Conservation (phyloP, 1,139 yeast genomes). For the Yamadazyma membranifaciens region DNA sequence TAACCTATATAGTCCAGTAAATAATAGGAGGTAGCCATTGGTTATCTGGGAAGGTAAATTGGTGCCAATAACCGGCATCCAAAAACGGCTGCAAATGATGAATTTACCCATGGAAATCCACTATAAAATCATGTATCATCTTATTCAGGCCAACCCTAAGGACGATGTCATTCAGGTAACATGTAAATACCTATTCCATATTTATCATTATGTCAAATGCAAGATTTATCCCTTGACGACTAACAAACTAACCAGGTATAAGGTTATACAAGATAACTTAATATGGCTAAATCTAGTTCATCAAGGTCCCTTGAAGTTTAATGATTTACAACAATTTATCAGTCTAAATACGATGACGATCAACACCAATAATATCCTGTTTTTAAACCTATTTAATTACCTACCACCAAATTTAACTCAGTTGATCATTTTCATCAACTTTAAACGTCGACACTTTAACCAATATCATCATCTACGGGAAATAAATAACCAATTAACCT, state of each 20-base stretch:
- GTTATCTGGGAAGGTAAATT: no score
- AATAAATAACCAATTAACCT: neutral
- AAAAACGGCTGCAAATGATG: conserved; percentile 4
- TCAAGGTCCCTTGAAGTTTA: neutral
- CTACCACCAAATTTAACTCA: conserved; percentile 2
- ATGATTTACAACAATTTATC: neutral
- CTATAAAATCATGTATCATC: conserved; percentile 15
- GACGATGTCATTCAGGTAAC: neutral
- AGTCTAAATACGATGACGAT: conserved; percentile 1
- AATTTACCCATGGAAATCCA: conserved; percentile 17
- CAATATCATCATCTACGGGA: neutral
- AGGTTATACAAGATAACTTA: neutral
- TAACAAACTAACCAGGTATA: neutral
- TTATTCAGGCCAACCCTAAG: conserved; percentile 4
- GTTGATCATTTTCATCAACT: conserved; percentile 3
- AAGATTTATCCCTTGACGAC: conserved; percentile 3
- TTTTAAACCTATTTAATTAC: conserved; percentile 2
- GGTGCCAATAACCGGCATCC: no score
- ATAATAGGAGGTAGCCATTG: no score
- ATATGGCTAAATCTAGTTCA: conserved; percentile 2
- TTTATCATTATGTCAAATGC: neutral
- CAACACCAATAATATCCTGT: neutral
- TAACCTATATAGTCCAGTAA: no score
- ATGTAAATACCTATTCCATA: neutral
- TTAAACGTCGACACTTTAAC: neutral